Percentiles rank a stretch among this genome's conserved stretches.
phyloP scores from a whole-genome alignment of 2,329 filamentous ascomycete genomes.

The Harringtonia aguacate region DNA sequence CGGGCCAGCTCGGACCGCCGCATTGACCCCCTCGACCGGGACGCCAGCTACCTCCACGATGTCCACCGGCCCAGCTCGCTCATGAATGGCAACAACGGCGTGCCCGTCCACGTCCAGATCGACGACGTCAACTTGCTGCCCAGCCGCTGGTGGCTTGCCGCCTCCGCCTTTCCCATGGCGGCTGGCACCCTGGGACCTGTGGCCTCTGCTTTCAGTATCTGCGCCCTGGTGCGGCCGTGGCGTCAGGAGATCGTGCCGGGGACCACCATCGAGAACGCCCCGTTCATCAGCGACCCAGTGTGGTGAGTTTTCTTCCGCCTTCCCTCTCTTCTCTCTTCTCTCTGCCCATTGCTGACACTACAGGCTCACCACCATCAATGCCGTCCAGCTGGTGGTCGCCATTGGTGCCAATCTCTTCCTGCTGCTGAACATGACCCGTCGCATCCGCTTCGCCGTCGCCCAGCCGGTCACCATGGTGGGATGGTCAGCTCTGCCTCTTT shows the following conservation, averaged over 20 bases:
- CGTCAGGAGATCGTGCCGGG: slow-evolving; percentile 43
- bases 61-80: background rate
- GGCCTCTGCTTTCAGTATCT: slow-evolving; percentile 80
- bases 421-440: slow-evolving; percentile 75
- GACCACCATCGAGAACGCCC: slow-evolving; percentile 35
- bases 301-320: slow-evolving; percentile 52
- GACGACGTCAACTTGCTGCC: background rate
- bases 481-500: slow-evolving; percentile 42
- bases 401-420: slow-evolving; percentile 72
- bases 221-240: slow-evolving; percentile 75
- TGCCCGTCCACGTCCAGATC: background rate
- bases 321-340: background rate
- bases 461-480: slow-evolving; percentile 74
- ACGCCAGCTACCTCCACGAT: too few relatives aligned
- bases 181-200: slow-evolving; percentile 78
- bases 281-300: slow-evolving; percentile 52
- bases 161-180: slow-evolving; percentile 61
- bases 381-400: slow-evolving; percentile 64
- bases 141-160: slow-evolving; percentile 56
- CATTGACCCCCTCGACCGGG: too few relatives aligned
- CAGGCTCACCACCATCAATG: slow-evolving; percentile 66
- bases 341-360: background rate
- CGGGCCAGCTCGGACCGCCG: too few relatives aligned
- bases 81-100: background rate
- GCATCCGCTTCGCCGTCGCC: slow-evolving; percentile 70